A percentile compares a stretch with the other conserved stretches of the same genome.
Conservation (phyloP, 2,329 filamentous ascomycete genomes). For the Ciborinia camelliae region DNA sequence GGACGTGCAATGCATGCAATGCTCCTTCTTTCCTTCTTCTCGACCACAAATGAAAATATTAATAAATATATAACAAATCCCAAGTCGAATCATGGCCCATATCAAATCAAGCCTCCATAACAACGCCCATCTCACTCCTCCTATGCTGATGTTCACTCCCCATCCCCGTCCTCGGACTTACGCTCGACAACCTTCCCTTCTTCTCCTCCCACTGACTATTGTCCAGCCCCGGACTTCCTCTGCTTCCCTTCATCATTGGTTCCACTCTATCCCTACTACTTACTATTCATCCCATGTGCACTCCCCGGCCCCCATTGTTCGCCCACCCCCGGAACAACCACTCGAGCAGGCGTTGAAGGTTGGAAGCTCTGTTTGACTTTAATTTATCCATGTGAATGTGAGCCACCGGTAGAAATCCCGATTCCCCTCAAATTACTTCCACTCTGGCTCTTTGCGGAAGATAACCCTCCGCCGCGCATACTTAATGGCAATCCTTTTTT, state of each 20-base stretch:
- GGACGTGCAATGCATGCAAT: neutral
- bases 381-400: neutral
- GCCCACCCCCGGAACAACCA: neutral
- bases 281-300: neutral
- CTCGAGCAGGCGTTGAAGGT: neutral
- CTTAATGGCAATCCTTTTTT: neutral
- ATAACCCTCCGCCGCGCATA: neutral
- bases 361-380: neutral
- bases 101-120: neutral
- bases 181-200: neutral
- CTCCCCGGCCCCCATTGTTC: neutral
- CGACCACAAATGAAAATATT: neutral
- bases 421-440: neutral
- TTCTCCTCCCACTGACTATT: neutral
- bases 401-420: neutral
- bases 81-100: neutral
- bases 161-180: neutral
- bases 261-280: neutral
- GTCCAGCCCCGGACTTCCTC: neutral
- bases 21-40: neutral
- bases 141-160: neutral
- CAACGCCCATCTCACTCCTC: slow-evolving; percentile 6
- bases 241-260: neutral
- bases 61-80: neutral
- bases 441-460: neutral